Evolutionary conservation across 2,329 filamentous ascomycete genomes (phyloP), one percentile per base, ranked within the genome.

Genomic region (Fusarium succisae): DNA sequence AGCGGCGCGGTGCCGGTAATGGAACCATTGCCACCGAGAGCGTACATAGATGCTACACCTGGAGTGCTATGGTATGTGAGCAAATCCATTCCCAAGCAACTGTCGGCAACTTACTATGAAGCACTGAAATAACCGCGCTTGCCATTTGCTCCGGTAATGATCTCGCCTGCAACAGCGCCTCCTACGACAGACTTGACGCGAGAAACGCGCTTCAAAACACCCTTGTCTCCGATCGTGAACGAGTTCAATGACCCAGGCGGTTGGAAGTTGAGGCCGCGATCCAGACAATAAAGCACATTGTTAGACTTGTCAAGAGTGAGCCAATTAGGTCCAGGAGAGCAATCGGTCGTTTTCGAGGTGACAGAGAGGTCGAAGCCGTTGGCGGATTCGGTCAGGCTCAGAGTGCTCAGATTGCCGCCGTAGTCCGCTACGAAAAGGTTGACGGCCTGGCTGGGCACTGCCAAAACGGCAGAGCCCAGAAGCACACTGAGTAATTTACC

Each of bases 361-460:
- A 74, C 60, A 3, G 67, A n/a, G 1, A 78, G 70, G 14, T 56
- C 41, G 11, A 55, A 43, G 14, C 63, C 68, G 5, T 55, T 22
- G 6, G 48, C n/a, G 2, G 65, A 44, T 1, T 66, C 58, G 6
- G 63, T 62, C 3, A 78, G 44, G 10, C 61, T 53, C 10, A 78
- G 45, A 9, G 76, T 78, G 14, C 72, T 76, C 8, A 78, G 45
- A 17, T 66, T 75, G 22, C 76, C 76, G 12, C 70, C 63, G 1
- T 76, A 73, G 28, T 78, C 76, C 4, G 76, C 76, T 12, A 72
- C 74, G 28, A 77, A 78, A 11, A 78, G 62, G 3, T 67, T 76
- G 4, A 66, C 67, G 24, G 76, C 75, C n/a, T 60, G 65, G 30
- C 56, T 38, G 6, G 50, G 56, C 5, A 32, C 47, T 6, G 66